A percentile compares a stretch with the other conserved stretches of the same genome.
Evolutionary conservation across 768 basidiomycete genomes (phyloP).

Genomic region (Trametes cubensis): DNA sequence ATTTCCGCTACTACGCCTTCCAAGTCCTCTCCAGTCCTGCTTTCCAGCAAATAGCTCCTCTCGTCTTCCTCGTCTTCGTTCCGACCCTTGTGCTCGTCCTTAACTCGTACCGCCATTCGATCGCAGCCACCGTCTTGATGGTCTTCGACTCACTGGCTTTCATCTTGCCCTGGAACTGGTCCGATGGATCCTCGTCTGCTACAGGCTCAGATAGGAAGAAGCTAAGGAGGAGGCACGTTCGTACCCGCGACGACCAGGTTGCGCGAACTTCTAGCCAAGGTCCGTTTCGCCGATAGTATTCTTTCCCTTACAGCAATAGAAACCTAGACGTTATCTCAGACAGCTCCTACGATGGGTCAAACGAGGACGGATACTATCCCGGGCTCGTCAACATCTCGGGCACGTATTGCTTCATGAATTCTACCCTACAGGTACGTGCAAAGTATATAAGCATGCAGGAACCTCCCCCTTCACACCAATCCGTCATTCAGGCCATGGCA

Average conservation of each 20-base stretch:
- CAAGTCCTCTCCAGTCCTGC: slow-evolving; percentile 25
- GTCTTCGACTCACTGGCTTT: slow-evolving; percentile 61
- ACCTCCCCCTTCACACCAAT: background rate
- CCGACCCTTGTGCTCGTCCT: slow-evolving; percentile 39
- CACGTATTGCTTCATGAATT: slow-evolving; percentile 98
- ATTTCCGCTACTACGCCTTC: slow-evolving; percentile 20
- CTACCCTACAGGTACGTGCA: slow-evolving; percentile 77
- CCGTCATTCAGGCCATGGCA: slow-evolving; percentile 71
- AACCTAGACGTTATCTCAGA: background rate
- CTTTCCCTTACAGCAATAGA: background rate
- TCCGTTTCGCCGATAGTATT: background rate
- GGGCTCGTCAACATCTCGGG: slow-evolving; percentile 96
- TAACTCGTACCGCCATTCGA: slow-evolving; percentile 31
- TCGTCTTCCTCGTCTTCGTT: slow-evolving; percentile 53
- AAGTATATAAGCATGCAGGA: background rate
- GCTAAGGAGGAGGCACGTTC: slow-evolving; percentile 50
- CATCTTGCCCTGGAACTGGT: slow-evolving; percentile 68
- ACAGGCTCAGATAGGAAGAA: slow-evolving; percentile 38
- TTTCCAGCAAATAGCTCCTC: slow-evolving; percentile 60
- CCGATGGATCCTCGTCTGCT: slow-evolving; percentile 27
- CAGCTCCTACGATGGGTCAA: slow-evolving; percentile 19
- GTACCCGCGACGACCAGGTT: slow-evolving; percentile 61
- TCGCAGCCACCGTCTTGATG: slow-evolving; percentile 42
- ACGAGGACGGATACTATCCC: slow-evolving; percentile 63
- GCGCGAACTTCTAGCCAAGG: slow-evolving; percentile 34